Evolutionary conservation across 768 basidiomycete species (phyloP), one percentile per base, ranked within the genome.

Genomic region (Lactarius quietus): DNA sequence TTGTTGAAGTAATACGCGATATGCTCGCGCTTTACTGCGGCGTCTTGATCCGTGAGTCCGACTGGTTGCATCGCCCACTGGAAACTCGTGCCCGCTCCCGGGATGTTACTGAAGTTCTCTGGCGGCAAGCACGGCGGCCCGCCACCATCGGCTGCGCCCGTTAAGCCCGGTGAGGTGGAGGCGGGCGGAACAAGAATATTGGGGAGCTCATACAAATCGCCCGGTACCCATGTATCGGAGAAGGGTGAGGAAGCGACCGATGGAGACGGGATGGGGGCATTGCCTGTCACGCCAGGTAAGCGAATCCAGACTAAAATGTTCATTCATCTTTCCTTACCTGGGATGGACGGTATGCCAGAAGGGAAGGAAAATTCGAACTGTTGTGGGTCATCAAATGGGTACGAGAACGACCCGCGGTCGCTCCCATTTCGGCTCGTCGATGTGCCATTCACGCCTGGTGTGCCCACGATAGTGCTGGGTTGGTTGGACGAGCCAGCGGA

Each of bases 1-100:
- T 87, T 81, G 59, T 84, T 83, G 73, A 93, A 91, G 74, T 91
- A 92, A 75, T 91, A 89, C 70, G 86, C 77, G 59, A 90, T 83
- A 67, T 68, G 69, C 20, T 66, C 64, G 5, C 59, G 69, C 7
- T 64, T 69, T 33, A 63, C 61, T 23, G 55, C 58, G 3, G 54
- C 63, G n/a, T 68, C 66, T 43, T 63, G 69, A 29, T 69, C 67
- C 38, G 66, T 57, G 26, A 68, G 53, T 23, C 56, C 64, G 6
- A 51, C 57, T 14, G 64, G 64, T 28, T 61, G 68, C 61, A 63
- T 61, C 17, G 63, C 38, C 60, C 59, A 65, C 54, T 68, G 60
- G 36, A 68, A 54, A 18, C 45, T 23, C 6, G 43, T 3, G 43
- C 61, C 56, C 17, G 62, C 57, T 41, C 67, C 62, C 4, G 65